A percentile compares a stretch with the other conserved stretches of the same genome.
Conservation (phyloP, 2,329 filamentous ascomycete species). For the Calonectria pseudoreteaudii region DNA sequence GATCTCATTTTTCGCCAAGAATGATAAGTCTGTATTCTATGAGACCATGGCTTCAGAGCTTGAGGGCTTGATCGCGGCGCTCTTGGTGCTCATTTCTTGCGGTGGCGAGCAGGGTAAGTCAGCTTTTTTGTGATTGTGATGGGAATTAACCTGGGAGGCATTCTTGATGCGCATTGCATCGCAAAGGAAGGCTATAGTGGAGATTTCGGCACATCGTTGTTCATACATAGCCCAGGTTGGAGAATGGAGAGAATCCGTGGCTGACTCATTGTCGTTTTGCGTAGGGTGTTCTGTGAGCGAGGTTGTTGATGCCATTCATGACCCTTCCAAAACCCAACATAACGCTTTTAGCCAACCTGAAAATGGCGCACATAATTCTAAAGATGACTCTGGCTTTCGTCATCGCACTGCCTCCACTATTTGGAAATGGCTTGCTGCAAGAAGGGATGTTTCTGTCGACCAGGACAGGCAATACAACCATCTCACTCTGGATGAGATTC, state of each 20-base stretch:
- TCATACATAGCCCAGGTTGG: not conserved
- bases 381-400: conserved; percentile 30
- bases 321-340: conserved; percentile 35
- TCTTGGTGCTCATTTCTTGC: conserved; percentile 52
- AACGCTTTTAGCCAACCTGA: conserved; percentile 14
- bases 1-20: conserved; percentile 32
- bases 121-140: not conserved
- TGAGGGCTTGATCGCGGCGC: conserved; percentile 51
- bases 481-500: conserved; percentile 53
- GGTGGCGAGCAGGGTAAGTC: conserved; percentile 53
- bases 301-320: conserved; percentile 47
- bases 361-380: conserved; percentile 17
- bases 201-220: not conserved
- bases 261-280: conserved; percentile 15
- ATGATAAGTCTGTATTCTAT: conserved; percentile 39
- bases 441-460: conserved; percentile 52
- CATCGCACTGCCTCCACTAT: conserved; percentile 47
- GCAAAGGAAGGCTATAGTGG: no score
- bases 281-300: conserved; percentile 49
- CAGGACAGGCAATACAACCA: conserved; percentile 46
- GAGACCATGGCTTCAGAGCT: conserved; percentile 52
- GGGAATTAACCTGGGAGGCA: not conserved
- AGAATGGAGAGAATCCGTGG: not conserved
- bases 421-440: conserved; percentile 51
- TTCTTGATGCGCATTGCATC: not conserved